Base-by-base conservation (phyloP, 805 yeast genomes). In the Barnettozyma vustinii region DNA sequence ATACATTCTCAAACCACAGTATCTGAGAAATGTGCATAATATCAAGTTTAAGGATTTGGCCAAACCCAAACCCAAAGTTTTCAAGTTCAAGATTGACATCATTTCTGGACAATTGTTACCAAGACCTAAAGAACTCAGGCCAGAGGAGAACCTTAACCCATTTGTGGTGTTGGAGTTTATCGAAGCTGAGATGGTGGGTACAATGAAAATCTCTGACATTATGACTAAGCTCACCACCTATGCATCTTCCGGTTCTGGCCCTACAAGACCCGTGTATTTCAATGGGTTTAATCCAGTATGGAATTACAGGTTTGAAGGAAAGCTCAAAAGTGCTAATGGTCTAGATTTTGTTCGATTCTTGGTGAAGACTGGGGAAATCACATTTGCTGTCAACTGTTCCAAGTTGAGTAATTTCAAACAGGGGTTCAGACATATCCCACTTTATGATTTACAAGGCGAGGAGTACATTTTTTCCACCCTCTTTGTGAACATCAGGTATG, bases 251-350 rank as follows among this genome's bases (percentile, higher is more conserved):
- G 49, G 50, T 1, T 12, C 35, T 0, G 47, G 27, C 9, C 39
- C 56, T 2, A 69, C 75, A 0, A 54, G 52, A 10, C 44, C 55
- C 4, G 75, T 84, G 1, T 60, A 64, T 7, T 81, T 79, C 44
- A 90, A 91, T 65, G 97, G 97, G 0, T 88, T 87, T 67, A 89
- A 87, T 60, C 97, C 97, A 0, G 66, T 75, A 7, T 92, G 97
- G 97, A 79, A 83, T 52, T 73, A 76, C 44, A 63, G 60, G 5
- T 74, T 82, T 52, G 53, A 62, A n/a, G 74, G 83, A 2, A 57
- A 58, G 0, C 55, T 72, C 7, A 62, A 65, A 4, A 63, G 73
- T 8, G 63, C 60, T 6, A 65, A 70, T 47, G 74, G 77, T 7
- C 69, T 85, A 37, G 75, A 80, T 2, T 87, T 87, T 60, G 52